Evolutionary conservation across 2,329 filamentous ascomycete species (phyloP), one percentile per base, ranked within the genome.

Genomic region (Didymella lethalis): DNA sequence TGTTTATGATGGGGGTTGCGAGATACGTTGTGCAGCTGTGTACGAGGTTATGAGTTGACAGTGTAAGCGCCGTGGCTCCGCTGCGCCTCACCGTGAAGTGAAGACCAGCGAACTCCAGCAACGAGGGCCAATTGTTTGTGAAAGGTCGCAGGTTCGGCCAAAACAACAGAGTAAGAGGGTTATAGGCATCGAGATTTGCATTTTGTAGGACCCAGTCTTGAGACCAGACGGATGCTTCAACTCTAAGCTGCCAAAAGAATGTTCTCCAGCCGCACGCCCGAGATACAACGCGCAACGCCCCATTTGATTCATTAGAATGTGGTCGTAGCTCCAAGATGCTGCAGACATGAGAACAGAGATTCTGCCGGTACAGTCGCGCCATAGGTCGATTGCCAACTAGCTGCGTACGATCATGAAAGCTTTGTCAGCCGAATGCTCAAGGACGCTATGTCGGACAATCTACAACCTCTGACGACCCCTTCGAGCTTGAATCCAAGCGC

Each of bases 11-110:
- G 26, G 20, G 28, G 11, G 32, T 51, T 28, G 40, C 18, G 28
- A 32, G 23, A 18, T 20, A 32, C 7, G 23, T 32, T 7, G 18
- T 47, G 28, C 20, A 14, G 20, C 36, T 16, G 10, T 4, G 16
- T 12, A 12, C n/a, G 38, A 49, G 26, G 7, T 54, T 28, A 41
- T 49, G 20, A 58, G 25, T n/a, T 31, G 3, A 18, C 31, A 28
- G 6, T 14, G 12, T 54, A 50, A 59, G 56, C 56, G 56, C 50
- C 6, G 50, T 47, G 47, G 26, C 41, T 36, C 16, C 46, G 47
- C 50, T 51, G 47, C 50, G 50, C 46, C 50, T 41, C 31, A 29
- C 8, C 20, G 26, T 50, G 45, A 34, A 38, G 28, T 43, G 34
- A 53, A 43, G 23, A 41, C 11, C 28, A 47, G n/a, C 32, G 14